These are phyloP conservation scores for Trichophaea hybrida DNA, from an alignment of 2,329 filamentous ascomycete species.

Conservation along the genomic window DNA sequence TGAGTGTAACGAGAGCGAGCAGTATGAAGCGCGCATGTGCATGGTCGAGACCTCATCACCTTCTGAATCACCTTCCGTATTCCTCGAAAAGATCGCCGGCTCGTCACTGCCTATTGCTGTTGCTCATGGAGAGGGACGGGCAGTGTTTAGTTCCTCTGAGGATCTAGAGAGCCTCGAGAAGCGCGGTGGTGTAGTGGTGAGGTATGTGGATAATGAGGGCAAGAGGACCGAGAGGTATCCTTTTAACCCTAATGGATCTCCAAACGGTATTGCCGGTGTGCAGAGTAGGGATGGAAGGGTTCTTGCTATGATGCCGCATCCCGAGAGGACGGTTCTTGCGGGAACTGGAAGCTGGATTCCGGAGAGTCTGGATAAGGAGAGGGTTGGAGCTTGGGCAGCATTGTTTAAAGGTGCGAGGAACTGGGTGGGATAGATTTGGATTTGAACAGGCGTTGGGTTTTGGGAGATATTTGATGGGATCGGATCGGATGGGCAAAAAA, in stretches of 20 bases:
- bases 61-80: conserved; percentile 48
- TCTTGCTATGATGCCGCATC: conserved; percentile 84
- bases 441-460: neutral
- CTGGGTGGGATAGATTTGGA: conserved; percentile 54
- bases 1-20: conserved; percentile 67
- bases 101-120: conserved; percentile 72
- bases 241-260: conserved; percentile 77
- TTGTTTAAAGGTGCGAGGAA: conserved; percentile 76
- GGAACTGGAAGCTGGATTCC: conserved; percentile 66
- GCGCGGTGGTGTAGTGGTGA: conserved; percentile 57
- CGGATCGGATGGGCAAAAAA: neutral
- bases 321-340: conserved; percentile 72
- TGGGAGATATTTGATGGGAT: neutral
- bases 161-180: conserved; percentile 38
- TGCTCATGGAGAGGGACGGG: conserved; percentile 82
- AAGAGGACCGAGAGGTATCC: conserved; percentile 70
- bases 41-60: conserved; percentile 60
- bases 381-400: conserved; percentile 70
- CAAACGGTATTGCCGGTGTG: conserved; percentile 66
- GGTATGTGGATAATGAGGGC: conserved; percentile 73
- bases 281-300: conserved; percentile 64
- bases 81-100: conserved; percentile 76
- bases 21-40: conserved; percentile 76
- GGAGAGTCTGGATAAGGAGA: conserved; percentile 53
- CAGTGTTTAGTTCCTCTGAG: conserved; percentile 47